Evolutionary conservation across 306 rosid species (phyloP).

Genomic region (Cyclanthera cordifolia): DNA sequence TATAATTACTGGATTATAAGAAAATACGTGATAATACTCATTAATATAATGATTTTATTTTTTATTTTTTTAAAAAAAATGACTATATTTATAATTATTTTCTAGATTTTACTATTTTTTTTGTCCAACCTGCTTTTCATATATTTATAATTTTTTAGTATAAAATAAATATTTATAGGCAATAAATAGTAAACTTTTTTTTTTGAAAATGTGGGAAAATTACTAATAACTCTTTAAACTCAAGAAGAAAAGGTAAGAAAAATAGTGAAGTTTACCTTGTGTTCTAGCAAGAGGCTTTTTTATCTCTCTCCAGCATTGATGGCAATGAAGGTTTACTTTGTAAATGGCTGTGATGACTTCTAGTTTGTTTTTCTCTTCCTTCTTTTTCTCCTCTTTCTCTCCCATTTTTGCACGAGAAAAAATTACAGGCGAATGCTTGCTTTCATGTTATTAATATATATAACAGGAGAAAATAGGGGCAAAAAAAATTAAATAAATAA

Average conservation of each 20-base stretch:
- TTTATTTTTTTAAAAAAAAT: no score
- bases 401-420: constrained; percentile 23
- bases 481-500: no score
- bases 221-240: background rate
- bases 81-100: no score
- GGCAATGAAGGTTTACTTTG: constrained; percentile 61
- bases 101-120: no score
- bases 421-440: background rate
- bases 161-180: no score
- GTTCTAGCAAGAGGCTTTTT: constrained; percentile 51
- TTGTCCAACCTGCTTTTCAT: no score
- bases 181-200: no score
- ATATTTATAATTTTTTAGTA: no score
- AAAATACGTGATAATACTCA: no score
- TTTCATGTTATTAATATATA: background rate
- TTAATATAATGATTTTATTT: no score
- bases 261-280: constrained; percentile 31
- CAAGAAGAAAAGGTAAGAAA: background rate
- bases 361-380: constrained; percentile 11
- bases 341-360: constrained; percentile 61
- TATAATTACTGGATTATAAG: no score
- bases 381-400: constrained; percentile 15
- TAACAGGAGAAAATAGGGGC: background rate
- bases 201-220: no score
- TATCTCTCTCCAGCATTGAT: constrained; percentile 59